Evolutionary conservation across 1,284 basidiomycete species (phyloP).

Genomic region (Pulveroboletus sp.): DNA sequence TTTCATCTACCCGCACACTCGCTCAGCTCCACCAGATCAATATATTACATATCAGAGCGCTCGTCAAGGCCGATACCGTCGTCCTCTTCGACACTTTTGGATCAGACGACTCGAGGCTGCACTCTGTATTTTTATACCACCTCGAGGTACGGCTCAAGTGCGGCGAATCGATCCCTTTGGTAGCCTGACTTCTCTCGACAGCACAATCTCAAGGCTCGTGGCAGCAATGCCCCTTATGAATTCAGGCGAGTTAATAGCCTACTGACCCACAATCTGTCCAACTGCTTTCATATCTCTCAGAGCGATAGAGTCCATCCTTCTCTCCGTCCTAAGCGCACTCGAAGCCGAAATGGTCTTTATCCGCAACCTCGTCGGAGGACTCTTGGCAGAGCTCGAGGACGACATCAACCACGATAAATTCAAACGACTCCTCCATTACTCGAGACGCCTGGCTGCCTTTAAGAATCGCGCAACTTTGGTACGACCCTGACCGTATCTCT

Average conservation of each 20-base stretch:
- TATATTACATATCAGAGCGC: conserved; percentile 90
- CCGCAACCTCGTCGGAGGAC: conserved; percentile 80
- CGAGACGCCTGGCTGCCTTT: conserved; percentile 81
- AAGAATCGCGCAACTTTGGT: conserved; percentile 86
- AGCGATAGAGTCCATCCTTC: conserved; percentile 86
- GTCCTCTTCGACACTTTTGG: conserved; percentile 92
- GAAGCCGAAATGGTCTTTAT: conserved; percentile 94
- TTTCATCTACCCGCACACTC: not conserved
- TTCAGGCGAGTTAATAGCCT: conserved; percentile 65
- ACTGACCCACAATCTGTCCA: conserved; percentile 11
- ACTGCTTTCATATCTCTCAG: conserved; percentile 43
- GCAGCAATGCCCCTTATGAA: conserved; percentile 78
- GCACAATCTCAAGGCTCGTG: conserved; percentile 78
- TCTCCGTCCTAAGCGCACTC: conserved; percentile 85
- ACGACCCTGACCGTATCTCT: conserved; percentile 15
- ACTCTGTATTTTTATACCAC: conserved; percentile 86
- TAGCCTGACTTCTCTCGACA: conserved; percentile 37
- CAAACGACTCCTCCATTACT: conserved; percentile 87
- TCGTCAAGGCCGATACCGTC: conserved; percentile 92
- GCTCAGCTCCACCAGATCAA: conserved; percentile 61
- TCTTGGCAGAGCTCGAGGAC: conserved; percentile 90
- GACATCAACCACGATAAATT: conserved; percentile 93
- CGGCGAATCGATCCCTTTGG: conserved; percentile 14
- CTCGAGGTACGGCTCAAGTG: conserved; percentile 61
- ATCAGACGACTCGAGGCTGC: conserved; percentile 79